Evolutionary conservation across 768 basidiomycete species (phyloP), one percentile per base, ranked within the genome.

Genomic region (Royoungia palumana): DNA sequence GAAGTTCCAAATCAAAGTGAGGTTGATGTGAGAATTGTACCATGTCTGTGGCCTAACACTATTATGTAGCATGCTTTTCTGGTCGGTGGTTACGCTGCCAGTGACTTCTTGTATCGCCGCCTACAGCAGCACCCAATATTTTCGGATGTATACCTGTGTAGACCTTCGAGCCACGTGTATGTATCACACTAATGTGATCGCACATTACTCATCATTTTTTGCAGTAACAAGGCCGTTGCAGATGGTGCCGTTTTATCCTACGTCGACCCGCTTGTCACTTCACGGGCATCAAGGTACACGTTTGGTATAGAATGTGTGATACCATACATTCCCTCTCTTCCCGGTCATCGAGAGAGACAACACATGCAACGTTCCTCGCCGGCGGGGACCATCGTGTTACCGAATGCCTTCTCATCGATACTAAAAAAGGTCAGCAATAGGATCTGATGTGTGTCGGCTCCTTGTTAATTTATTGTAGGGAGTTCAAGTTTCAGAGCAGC

Each of bases 101-200:
- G 70, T 42, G 72, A 74, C 21, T 79, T 70, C 63, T 56, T 81
- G 68, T 36, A 43, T 22, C 20, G 20, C 11, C 6, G 28, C n/a
- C 13, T 42, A 2, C 46, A 74, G 70, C 19, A 8, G n/a, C 17
- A 11, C 35, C 46, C 78, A 0, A 56, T 51, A 20, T 65, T 66
- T 67, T 16, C 67, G 0, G 70, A 71, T 0, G 56, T 79, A 4
- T 63, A 68, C 12, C 58, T 82, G 5, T 69, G 71, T 41, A 70
- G 79, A 14, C 80, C 80, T 3, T 71, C 77, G 44, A 71, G 70
- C 35, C 73, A 77, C 48, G 68, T 73, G 81, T 80, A 59, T n/a
- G 76, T 52, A 4, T 39, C 5, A 0, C 20, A 19, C 1, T n/a
- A 25, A 13, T 4, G 8, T 25, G 24, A 9, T 20, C 28, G n/a